These are phyloP conservation scores for Kurtzmaniella natalensis DNA, from an alignment of 1,139 yeast species.

Conservation along the genomic window DNA sequence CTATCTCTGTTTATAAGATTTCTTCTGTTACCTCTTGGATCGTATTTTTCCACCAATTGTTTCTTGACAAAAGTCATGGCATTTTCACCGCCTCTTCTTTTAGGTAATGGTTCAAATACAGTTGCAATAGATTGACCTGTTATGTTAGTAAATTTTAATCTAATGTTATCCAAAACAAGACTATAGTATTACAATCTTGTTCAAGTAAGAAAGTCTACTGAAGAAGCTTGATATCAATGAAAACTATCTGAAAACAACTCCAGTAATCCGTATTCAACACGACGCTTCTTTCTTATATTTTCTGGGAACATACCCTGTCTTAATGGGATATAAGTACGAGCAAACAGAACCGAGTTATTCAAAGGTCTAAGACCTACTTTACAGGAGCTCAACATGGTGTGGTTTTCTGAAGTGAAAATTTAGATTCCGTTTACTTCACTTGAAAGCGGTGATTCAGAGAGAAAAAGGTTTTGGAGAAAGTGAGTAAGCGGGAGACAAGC, in stretches of 20 bases:
- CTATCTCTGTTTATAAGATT: constrained; percentile 46
- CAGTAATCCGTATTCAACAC: no score
- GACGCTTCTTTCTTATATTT: neutral
- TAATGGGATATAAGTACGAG: constrained; percentile 19
- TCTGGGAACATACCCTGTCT: constrained; percentile 16
- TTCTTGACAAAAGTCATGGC: constrained; percentile 46
- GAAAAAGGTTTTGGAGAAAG: no score
- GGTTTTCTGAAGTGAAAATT: neutral
- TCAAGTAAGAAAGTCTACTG: no score
- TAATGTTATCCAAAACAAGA: no score
- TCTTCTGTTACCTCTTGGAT: constrained; percentile 70
- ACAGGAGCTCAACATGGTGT: constrained; percentile 4
- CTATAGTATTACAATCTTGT: no score
- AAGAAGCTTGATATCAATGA: no score
- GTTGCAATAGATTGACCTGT: constrained; percentile 17
- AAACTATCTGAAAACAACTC: no score
- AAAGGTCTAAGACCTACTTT: constrained; percentile 12
- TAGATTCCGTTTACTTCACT: neutral
- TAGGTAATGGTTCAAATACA: constrained; percentile 52
- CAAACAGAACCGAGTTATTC: constrained; percentile 10
- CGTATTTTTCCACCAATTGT: constrained; percentile 53
- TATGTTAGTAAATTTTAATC: constrained; percentile 20
- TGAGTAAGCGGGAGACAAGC: no score
- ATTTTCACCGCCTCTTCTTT: constrained; percentile 46
- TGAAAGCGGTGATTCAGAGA: no score